A percentile compares a stretch with the other conserved stretches of the same genome.
Evolutionary conservation across 73 alveolate genomes (phyloP).

Genomic region (Strombidium stylifer): DNA sequence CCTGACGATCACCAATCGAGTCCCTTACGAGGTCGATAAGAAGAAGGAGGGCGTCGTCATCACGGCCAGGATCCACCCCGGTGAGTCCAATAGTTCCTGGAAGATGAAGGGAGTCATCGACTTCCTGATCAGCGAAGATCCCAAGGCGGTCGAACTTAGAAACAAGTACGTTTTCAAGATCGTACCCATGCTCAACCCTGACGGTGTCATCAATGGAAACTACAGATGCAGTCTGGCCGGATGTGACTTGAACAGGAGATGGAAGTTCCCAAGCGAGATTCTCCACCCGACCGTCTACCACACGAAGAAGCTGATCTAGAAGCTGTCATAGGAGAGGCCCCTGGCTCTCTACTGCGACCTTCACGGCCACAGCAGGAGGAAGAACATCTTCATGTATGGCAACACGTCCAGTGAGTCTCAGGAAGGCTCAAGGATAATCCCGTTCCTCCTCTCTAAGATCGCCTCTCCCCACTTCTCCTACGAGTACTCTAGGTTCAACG

Average conservation of each 20-base stretch:
- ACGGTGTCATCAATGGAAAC: slow-evolving; percentile 83
- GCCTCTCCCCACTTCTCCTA: slow-evolving; percentile 65
- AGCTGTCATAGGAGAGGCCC: slow-evolving; percentile 43
- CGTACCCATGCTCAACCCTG: slow-evolving; percentile 76
- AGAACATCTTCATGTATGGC: slow-evolving; percentile 58
- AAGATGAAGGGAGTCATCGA: slow-evolving; percentile 71
- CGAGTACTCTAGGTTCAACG: slow-evolving; percentile 80
- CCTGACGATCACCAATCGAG: slow-evolving; percentile 56
- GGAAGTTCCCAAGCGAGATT: slow-evolving; percentile 61
- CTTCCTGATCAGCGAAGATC: slow-evolving; percentile 52
- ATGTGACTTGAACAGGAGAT: slow-evolving; percentile 76
- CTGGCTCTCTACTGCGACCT: slow-evolving; percentile 46
- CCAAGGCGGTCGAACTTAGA: slow-evolving; percentile 55
- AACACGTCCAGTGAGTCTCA: slow-evolving; percentile 14
- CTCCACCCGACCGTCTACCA: slow-evolving; percentile 65
- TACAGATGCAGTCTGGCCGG: slow-evolving; percentile 75
- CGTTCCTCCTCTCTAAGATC: slow-evolving; percentile 38
- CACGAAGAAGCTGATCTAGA: slow-evolving; percentile 22
- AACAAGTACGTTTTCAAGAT: slow-evolving; percentile 59
- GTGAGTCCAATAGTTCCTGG: slow-evolving; percentile 68
- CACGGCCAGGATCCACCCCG: slow-evolving; percentile 75
- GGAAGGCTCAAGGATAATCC: slow-evolving; percentile 33
- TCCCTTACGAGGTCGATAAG: background rate
- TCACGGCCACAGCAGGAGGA: slow-evolving; percentile 66
- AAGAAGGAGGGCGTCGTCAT: slow-evolving; percentile 54